Percentiles rank a stretch among this genome's conserved stretches.
Conservation (phyloP, 345 rosid species). For the Dipteronia sinensis region DNA sequence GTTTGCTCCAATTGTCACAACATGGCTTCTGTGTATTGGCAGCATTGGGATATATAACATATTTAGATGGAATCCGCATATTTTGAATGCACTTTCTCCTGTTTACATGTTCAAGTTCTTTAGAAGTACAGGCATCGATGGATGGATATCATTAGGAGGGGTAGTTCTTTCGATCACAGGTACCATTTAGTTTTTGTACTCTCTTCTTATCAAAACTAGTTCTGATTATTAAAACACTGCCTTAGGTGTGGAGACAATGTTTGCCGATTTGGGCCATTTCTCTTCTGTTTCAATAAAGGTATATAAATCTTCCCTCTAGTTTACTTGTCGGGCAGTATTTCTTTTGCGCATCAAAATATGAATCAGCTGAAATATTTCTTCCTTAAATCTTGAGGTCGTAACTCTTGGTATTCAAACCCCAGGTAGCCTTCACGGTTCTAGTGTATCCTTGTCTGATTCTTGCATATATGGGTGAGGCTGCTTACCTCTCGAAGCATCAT, state of each 20-base stretch:
- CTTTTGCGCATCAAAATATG: not conserved
- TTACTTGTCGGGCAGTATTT: not conserved
- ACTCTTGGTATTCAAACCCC: constrained; percentile 11
- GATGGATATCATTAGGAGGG: constrained; percentile 92
- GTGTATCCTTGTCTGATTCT: constrained; percentile 86
- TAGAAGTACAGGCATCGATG: constrained; percentile 64
- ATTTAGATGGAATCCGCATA: constrained; percentile 68
- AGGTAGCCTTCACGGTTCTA: constrained; percentile 74
- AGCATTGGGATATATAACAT: constrained; percentile 77
- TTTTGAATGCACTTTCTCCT: constrained; percentile 77
- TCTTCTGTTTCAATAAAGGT: constrained; percentile 82
- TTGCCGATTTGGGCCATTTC: constrained; percentile 90
- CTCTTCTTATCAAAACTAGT: constrained; percentile 18
- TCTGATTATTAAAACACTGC: constrained; percentile 9
- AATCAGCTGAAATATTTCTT: constrained; percentile 2
- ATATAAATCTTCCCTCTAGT: constrained; percentile 19
- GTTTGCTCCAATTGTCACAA: constrained; percentile 74
- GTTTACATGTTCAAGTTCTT: constrained; percentile 77
- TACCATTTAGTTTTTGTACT: constrained; percentile 27
- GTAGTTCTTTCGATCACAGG: constrained; percentile 87
- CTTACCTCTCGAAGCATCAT: constrained; percentile 74
- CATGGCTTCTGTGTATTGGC: constrained; percentile 76
- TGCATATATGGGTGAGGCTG: constrained; percentile 96
- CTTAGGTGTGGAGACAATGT: constrained; percentile 85
- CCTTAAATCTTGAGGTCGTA: constrained; percentile 4